A percentile compares a stretch with the other conserved stretches of the same genome.
phyloP scores from a whole-genome alignment of 306 rosid genomes.

The Sechiopsis laciniata region DNA sequence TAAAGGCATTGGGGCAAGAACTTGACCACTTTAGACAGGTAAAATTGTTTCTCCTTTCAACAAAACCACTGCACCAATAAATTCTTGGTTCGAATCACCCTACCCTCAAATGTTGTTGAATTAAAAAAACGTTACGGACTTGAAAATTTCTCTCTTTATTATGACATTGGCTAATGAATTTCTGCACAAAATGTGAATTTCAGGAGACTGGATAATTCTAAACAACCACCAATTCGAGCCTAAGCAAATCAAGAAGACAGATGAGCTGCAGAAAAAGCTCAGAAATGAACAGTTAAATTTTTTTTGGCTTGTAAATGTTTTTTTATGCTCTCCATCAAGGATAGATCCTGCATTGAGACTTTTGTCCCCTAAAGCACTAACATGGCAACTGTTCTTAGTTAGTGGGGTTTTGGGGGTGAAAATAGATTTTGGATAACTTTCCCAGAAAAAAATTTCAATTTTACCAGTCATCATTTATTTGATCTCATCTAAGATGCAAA shows the following conservation, averaged over 20 bases:
- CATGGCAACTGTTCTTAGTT: slow-evolving; percentile 18
- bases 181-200: slow-evolving; percentile 26
- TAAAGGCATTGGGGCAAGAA: slow-evolving; percentile 71
- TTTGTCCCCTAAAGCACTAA: slow-evolving; percentile 22
- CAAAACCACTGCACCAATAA: not conserved
- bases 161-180: not conserved
- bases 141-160: not conserved
- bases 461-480: slow-evolving; percentile 19
- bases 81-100: too few relatives aligned
- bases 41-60: not conserved
- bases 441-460: slow-evolving; percentile 27
- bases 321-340: slow-evolving; percentile 21
- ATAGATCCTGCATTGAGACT: slow-evolving; percentile 24
- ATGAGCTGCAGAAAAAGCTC: slow-evolving; percentile 12
- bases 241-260: slow-evolving; percentile 29
- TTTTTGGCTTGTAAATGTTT: slow-evolving; percentile 17
- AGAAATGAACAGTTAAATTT: slow-evolving; percentile 26
- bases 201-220: slow-evolving; percentile 71
- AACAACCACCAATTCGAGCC: slow-evolving; percentile 49
- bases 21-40: slow-evolving; percentile 57
- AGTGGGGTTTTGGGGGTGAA: slow-evolving; percentile 24
- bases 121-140: not conserved
- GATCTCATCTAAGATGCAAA: slow-evolving; percentile 20
- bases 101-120: not conserved
- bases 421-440: slow-evolving; percentile 21